Evolutionary conservation across 1,139 yeast species (phyloP).

Genomic region (Geotrichum klebahnii): DNA sequence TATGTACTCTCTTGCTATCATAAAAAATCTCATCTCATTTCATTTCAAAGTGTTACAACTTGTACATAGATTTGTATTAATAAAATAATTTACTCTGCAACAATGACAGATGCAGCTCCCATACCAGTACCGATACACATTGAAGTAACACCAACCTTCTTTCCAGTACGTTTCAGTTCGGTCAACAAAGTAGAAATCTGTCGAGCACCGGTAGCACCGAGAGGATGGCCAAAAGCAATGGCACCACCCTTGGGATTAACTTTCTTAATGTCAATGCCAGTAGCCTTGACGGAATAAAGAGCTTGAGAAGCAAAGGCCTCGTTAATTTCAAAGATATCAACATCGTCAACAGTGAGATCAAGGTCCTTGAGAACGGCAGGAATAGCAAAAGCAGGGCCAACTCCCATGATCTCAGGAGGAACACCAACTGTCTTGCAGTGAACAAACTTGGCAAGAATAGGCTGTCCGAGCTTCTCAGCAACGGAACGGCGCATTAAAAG

Average conservation of each 20-base stretch:
- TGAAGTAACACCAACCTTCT: constrained; percentile 83
- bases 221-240: constrained; percentile 91
- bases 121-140: constrained; percentile 98
- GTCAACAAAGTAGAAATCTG: constrained; percentile 84
- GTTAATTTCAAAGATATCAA: constrained; percentile 78
- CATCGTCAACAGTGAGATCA: constrained; percentile 60
- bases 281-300: constrained; percentile 62
- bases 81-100: constrained; percentile 51
- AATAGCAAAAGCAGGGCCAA: constrained; percentile 92
- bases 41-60: not conserved
- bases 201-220: constrained; percentile 94
- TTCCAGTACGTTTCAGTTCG: constrained; percentile 60
- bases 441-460: constrained; percentile 69
- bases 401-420: constrained; percentile 95
- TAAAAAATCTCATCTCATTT: not conserved
- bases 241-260: constrained; percentile 95
- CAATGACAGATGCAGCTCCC: constrained; percentile 91
- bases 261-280: constrained; percentile 63
- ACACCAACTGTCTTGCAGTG: constrained; percentile 79
- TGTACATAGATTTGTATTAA: not conserved
- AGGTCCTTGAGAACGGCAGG: constrained; percentile 69
- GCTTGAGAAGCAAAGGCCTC: constrained; percentile 98
- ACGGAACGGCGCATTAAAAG: constrained; percentile 81
- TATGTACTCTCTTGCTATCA: not conserved
- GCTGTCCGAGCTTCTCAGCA: constrained; percentile 69